phyloP scores from a whole-genome alignment of 352 stramenopile genomes.

The Globisporangium spiculum region DNA sequence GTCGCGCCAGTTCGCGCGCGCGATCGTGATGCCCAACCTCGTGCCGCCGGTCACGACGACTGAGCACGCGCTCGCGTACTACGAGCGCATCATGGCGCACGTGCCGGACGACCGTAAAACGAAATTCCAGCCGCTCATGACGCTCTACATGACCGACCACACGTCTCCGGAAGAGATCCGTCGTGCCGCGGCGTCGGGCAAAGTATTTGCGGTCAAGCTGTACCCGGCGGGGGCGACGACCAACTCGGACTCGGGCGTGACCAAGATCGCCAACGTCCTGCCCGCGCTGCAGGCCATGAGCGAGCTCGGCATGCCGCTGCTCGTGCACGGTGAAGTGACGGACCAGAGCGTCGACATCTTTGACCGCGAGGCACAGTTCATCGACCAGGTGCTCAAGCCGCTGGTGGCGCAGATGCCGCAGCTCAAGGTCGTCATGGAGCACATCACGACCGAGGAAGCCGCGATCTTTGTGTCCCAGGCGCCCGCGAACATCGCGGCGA shows the following conservation, averaged over 20 bases:
- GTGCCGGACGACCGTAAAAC: constrained; percentile 56
- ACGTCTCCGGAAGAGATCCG: constrained; percentile 96
- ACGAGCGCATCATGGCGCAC: constrained; percentile 90
- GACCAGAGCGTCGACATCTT: constrained; percentile 96
- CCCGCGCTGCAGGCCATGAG: constrained; percentile 77
- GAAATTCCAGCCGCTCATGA: constrained; percentile 96
- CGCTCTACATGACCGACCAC: constrained; percentile 98
- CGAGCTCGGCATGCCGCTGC: constrained; percentile 89
- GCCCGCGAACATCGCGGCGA: constrained; percentile 92
- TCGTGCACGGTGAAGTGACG: constrained; percentile 97
- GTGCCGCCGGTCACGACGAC: constrained; percentile 96
- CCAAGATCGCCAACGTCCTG: constrained; percentile 94
- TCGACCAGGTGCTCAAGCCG: constrained; percentile 94
- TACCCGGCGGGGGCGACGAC: constrained; percentile 97
- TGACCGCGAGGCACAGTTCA: constrained; percentile 96
- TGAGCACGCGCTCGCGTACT: constrained; percentile 94
- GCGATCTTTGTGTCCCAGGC: constrained; percentile 92
- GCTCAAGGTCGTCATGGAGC: constrained; percentile 99
- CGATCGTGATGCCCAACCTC: constrained; percentile 99
- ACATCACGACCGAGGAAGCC: constrained; percentile 97
- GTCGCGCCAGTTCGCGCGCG: constrained; percentile 78
- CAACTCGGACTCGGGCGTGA: constrained; percentile 98
- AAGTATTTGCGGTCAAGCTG: constrained; percentile 96
- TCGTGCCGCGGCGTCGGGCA: constrained; percentile 82
- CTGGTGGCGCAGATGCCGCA: constrained; percentile 91